These are phyloP conservation scores for Raphidocelis subcapitata DNA, from an alignment of 139 green algal species.

Conservation along the genomic window DNA sequence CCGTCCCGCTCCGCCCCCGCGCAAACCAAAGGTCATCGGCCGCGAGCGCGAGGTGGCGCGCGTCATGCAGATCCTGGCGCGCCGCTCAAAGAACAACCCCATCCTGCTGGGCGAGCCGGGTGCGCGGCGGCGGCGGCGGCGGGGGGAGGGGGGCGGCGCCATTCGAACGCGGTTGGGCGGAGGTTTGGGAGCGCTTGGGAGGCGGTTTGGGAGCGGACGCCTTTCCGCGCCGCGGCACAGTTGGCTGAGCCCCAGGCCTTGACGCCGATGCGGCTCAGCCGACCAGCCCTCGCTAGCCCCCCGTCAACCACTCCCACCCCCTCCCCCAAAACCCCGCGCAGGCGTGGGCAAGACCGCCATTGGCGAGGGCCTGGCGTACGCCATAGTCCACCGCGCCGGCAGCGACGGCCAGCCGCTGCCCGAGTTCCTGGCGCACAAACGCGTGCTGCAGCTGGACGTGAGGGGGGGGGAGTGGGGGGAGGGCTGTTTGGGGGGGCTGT, in stretches of 20 bases:
- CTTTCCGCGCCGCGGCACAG: too few relatives aligned
- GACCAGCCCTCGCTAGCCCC: too few relatives aligned
- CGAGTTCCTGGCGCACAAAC: constrained; percentile 83
- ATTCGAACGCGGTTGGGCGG: too few relatives aligned
- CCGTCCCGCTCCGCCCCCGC: too few relatives aligned
- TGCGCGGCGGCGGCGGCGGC: not conserved
- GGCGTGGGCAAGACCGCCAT: constrained; percentile 90
- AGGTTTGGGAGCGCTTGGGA: too few relatives aligned
- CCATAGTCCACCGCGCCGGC: constrained; percentile 68
- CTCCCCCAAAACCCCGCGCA: constrained; percentile 1
- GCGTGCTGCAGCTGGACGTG: constrained; percentile 94
- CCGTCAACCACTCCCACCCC: not conserved
- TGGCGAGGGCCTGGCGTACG: constrained; percentile 86
- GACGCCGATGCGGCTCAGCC: too few relatives aligned
- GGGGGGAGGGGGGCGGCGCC: constrained; percentile 14
- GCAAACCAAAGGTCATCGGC: constrained; percentile 90
- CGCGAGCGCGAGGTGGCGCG: constrained; percentile 84
- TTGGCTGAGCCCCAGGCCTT: too few relatives aligned
- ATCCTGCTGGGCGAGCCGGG: constrained; percentile 96
- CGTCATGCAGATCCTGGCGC: constrained; percentile 90
- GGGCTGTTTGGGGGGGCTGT: too few relatives aligned
- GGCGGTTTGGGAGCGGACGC: too few relatives aligned
- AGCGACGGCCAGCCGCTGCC: constrained; percentile 72
- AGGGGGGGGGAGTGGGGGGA: constrained; percentile 14
- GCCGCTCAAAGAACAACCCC: constrained; percentile 94